Base-by-base conservation (phyloP, 345 rosid species). In the Combretum micranthum region DNA sequence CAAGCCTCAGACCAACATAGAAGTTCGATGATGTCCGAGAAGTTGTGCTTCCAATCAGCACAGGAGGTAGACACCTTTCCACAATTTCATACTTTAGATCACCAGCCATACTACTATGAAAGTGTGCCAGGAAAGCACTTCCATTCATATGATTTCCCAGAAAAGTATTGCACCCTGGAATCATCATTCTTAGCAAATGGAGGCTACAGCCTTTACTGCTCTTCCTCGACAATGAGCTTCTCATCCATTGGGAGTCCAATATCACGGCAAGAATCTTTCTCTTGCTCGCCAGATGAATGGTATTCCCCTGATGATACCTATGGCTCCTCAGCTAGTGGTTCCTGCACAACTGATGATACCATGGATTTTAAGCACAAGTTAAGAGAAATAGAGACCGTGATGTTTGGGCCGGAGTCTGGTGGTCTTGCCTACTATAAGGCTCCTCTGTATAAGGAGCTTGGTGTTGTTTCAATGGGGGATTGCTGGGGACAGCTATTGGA, bases 341-440 rank as follows among this genome's bases (percentile, higher is more conserved):
- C 95, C 21, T 91, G 88, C 67, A 69, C n/a, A 53, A 88, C 95
- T 1, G 84, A 88, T 26, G 92, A 86, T 52, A 81, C 66, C 22
- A 75, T 64, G 60, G 83, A 86, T 52, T 72, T 83, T 15, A 73
- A 50, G 76, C 77, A 76, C 69, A 91, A 86, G 88, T 72, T 91
- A 69, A 82, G 72, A 63, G 96, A 91, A 59, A 56, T 91, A 18
- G 96, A 91, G 67, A 79, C 78, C 12, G 91, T 64, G 52, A 88
- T 91, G 96, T 68, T 91, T 64, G 98, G 92, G 39, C 88, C 96
- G 4, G 98, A 91, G 67, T 75, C 82, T 43, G 83, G 78, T 61
- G 60, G 76, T 48, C 64, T 73, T 42, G 77, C 74, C 56, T 66
- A 75, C 54, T 66, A 71, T 48, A 71, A 77, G 48, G 77, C 73